phyloP scores from a whole-genome alignment of 1,139 yeast genomes.

The Hanseniaspora gamundiae region DNA sequence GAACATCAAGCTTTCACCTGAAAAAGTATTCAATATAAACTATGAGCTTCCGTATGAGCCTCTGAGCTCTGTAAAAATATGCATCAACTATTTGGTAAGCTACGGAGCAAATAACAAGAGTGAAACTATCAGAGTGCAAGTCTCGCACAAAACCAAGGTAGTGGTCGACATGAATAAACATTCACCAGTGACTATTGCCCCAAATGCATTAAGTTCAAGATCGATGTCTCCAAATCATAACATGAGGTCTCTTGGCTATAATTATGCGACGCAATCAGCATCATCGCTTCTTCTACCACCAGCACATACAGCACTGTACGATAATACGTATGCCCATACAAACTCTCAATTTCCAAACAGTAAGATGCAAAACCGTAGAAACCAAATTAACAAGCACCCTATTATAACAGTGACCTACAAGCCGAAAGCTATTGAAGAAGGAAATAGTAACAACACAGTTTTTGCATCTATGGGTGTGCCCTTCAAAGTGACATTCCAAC shows the following conservation, averaged over 20 bases:
- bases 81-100: background rate
- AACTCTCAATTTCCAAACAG: background rate
- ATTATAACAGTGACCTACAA: background rate
- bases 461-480: background rate
- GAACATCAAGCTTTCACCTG: background rate
- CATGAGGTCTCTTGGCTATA: background rate
- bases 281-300: background rate
- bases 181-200: background rate
- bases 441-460: background rate
- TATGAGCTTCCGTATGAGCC: background rate
- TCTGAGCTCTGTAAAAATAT: background rate
- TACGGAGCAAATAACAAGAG: background rate
- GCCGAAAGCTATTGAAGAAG: background rate
- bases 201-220: background rate
- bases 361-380: background rate
- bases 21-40: background rate
- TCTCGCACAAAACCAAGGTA: background rate
- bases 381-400: background rate
- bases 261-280: background rate
- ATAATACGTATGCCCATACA: background rate
- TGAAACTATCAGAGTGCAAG: background rate
- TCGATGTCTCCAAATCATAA: background rate
- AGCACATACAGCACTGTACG: background rate
- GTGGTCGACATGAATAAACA: background rate
- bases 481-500: constrained; percentile 1